A percentile compares a stretch with the other conserved stretches of the same genome.
Conservation (phyloP, 352 stramenopile genomes). For the Globisporangium acanthophoron region DNA sequence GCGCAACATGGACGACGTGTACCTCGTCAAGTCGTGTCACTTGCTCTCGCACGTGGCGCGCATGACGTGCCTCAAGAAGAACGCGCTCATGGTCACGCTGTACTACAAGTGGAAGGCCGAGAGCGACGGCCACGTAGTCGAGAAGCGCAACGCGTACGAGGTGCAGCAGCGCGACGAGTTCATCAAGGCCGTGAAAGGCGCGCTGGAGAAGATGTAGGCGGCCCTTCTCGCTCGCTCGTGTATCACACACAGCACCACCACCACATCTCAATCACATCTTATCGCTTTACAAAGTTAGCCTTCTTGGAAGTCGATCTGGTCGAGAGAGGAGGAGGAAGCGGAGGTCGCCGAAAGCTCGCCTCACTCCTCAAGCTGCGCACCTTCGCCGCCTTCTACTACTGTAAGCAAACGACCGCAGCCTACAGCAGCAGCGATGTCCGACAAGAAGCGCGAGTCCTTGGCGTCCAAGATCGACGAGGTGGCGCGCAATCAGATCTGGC, state of each 20-base stretch:
- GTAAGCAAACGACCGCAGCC: too few species aligned
- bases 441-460: constrained; percentile 74
- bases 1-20: constrained; percentile 66
- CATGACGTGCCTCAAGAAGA: constrained; percentile 89
- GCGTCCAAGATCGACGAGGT: constrained; percentile 84
- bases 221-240: background rate
- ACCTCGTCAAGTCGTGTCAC: constrained; percentile 75
- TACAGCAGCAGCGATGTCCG: constrained; percentile 29
- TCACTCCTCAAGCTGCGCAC: too few species aligned
- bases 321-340: too few species aligned
- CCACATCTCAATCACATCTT: background rate
- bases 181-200: constrained; percentile 75
- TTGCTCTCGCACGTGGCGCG: constrained; percentile 59
- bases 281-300: too few species aligned
- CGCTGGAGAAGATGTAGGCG: constrained; percentile 74
- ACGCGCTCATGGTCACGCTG: constrained; percentile 80
- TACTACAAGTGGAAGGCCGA: constrained; percentile 79
- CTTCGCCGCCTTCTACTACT: too few species aligned
- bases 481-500: constrained; percentile 84
- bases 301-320: too few species aligned
- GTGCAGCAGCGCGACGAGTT: constrained; percentile 85
- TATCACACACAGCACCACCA: background rate
- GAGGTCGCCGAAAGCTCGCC: too few species aligned
- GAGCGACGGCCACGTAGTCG: constrained; percentile 26
- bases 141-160: constrained; percentile 77